These are phyloP conservation scores for Penicillium olsonii DNA, from an alignment of 2,329 filamentous ascomycete genomes.

Conservation along the genomic window DNA sequence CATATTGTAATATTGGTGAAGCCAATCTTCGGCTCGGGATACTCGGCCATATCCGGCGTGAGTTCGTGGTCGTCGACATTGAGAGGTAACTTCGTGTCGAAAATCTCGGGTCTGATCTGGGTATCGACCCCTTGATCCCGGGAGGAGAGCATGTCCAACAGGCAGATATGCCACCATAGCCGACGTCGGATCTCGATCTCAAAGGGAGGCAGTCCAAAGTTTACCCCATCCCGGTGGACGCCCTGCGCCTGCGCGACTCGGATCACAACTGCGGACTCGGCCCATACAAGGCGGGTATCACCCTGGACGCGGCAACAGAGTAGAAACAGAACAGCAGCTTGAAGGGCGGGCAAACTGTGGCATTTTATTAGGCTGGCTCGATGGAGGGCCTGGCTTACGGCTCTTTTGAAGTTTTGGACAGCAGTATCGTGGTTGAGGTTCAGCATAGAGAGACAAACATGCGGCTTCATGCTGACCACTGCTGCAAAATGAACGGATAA, in stretches of 20 bases:
- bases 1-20: constrained; percentile 30
- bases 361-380: constrained; percentile 16
- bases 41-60: constrained; percentile 10
- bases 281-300: constrained; percentile 14
- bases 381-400: constrained; percentile 12
- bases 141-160: constrained; percentile 30
- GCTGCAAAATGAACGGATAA: constrained; percentile 19
- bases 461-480: constrained; percentile 14
- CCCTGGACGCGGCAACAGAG: constrained; percentile 11
- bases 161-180: constrained; percentile 33
- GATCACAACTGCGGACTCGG: constrained; percentile 12
- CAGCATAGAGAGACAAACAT: constrained; percentile 11
- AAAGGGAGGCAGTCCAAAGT: constrained; percentile 12
- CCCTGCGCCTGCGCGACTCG: constrained; percentile 12
- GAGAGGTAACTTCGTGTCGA: constrained; percentile 24
- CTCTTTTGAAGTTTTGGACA: constrained; percentile 3
- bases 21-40: constrained; percentile 6
- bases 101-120: constrained; percentile 25
- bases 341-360: constrained; percentile 14
- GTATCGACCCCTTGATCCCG: constrained; percentile 30
- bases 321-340: constrained; percentile 21
- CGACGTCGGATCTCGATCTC: constrained; percentile 30
- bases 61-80: constrained; percentile 30
- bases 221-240: constrained; percentile 11
- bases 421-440: constrained; percentile 2